Percentiles rank a stretch among this genome's conserved stretches.
Evolutionary conservation across 768 basidiomycete species (phyloP).

Genomic region (Brasilioporus rufonigricans): DNA sequence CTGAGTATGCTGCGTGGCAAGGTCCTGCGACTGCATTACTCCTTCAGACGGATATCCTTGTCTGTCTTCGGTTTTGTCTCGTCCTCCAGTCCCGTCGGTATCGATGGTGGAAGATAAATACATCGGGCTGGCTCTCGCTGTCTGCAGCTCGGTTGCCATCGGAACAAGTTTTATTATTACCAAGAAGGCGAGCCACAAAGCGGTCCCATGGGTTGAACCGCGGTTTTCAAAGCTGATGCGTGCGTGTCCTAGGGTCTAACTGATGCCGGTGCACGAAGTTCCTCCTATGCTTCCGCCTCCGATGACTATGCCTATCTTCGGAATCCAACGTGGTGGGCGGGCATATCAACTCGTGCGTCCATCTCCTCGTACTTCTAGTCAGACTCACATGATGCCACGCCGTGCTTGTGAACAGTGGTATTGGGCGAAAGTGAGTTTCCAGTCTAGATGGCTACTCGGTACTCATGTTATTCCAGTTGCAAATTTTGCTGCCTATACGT

Average conservation of each 20-base stretch:
- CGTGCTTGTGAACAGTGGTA: conserved; percentile 60
- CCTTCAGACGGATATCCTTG: conserved; percentile 3
- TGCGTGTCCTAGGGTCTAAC: conserved; percentile 69
- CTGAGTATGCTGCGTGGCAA: neutral
- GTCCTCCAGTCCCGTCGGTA: conserved; percentile 1
- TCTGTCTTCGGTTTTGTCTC: conserved; percentile 2
- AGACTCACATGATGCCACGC: conserved; percentile 7
- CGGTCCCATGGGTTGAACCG: neutral
- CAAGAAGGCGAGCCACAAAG: conserved; percentile 71
- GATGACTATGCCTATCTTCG: conserved; percentile 84
- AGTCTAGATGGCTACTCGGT: neutral
- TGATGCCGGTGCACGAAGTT: conserved; percentile 65
- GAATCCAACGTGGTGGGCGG: conserved; percentile 97
- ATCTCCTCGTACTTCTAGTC: neutral
- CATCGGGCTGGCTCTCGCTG: conserved; percentile 86
- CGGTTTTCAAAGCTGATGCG: conserved; percentile 11
- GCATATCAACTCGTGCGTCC: conserved; percentile 84
- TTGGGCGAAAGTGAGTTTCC: conserved; percentile 78
- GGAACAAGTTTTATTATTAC: conserved; percentile 98
- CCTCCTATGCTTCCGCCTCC: conserved; percentile 56
- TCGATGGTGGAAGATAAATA: conserved; percentile 90
- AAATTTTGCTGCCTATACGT: conserved; percentile 96
- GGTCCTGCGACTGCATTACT: neutral
- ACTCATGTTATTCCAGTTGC: conserved; percentile 48
- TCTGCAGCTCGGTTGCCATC: conserved; percentile 82